A percentile compares a stretch with the other conserved stretches of the same genome.
Evolutionary conservation across 1,284 basidiomycete genomes (phyloP).

Genomic region (Leccinum griseonigrum): DNA sequence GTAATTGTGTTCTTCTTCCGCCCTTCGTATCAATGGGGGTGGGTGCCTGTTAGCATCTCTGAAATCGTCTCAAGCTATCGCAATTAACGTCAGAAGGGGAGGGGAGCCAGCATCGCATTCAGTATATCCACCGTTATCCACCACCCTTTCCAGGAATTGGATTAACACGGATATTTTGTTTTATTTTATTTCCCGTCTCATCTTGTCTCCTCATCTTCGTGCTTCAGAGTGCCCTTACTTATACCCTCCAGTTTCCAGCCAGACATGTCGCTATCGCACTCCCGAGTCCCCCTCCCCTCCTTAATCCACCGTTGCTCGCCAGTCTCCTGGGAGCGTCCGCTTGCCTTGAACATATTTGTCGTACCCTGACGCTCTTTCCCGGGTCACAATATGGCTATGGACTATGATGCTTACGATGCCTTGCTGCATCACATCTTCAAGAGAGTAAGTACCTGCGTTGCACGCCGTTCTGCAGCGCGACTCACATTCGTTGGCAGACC

Average conservation of each 20-base stretch:
- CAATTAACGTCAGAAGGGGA: slow-evolving; percentile 21
- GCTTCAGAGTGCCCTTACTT: slow-evolving; percentile 21
- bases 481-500: slow-evolving; percentile 32
- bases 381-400: slow-evolving; percentile 28
- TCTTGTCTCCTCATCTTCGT: background rate
- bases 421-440: slow-evolving; percentile 35
- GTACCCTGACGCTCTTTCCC: slow-evolving; percentile 16
- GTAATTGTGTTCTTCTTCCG: slow-evolving; percentile 2
- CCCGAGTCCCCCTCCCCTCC: background rate
- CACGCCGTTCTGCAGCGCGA: background rate
- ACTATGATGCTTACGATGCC: slow-evolving; percentile 35
- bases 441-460: slow-evolving; percentile 8
- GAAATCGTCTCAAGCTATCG: slow-evolving; percentile 9
- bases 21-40: slow-evolving; percentile 3
- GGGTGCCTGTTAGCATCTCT: slow-evolving; percentile 9
- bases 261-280: background rate
- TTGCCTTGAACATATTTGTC: slow-evolving; percentile 24
- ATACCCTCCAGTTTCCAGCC: slow-evolving; percentile 9
- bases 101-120: slow-evolving; percentile 3
- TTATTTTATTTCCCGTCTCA: background rate
- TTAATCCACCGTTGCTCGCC: background rate
- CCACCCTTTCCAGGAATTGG: slow-evolving; percentile 9
- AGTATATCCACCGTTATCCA: background rate
- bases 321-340: slow-evolving; percentile 4
- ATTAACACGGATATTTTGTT: background rate